These are phyloP conservation scores for Tolypocladium pustulatum DNA, from an alignment of 2,329 filamentous ascomycete species.

Conservation along the genomic window DNA sequence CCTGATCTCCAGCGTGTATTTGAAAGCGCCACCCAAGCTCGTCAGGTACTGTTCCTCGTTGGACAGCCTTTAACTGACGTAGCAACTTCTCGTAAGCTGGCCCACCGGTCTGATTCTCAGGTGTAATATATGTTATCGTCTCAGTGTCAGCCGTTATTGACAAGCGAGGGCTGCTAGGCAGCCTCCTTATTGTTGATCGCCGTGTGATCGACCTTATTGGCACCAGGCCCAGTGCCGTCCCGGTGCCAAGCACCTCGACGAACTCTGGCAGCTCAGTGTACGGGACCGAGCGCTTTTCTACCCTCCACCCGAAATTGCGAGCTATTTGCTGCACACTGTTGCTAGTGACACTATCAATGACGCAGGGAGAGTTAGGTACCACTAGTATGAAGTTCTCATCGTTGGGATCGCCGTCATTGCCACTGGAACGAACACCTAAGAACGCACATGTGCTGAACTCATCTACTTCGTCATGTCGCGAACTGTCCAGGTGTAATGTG, in stretches of 20 bases:
- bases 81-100: no score
- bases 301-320: conserved; percentile 68
- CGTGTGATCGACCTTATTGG: conserved; percentile 87
- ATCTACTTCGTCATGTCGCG: conserved; percentile 73
- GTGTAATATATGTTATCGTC: no score
- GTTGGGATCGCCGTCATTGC: no score
- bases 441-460: conserved; percentile 95
- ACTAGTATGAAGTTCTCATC: conserved; percentile 60
- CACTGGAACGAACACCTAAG: conserved; percentile 64
- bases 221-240: conserved; percentile 82
- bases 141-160: no score
- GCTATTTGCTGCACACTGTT: conserved; percentile 70
- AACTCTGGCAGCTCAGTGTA: conserved; percentile 46
- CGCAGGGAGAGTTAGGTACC: conserved; percentile 74
- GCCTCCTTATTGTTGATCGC: no score
- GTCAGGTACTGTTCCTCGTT: no score
- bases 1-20: no score
- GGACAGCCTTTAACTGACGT: no score
- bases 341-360: conserved; percentile 79
- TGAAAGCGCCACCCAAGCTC: no score
- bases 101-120: no score
- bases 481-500: conserved; percentile 84
- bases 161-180: no score
- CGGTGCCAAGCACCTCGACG: conserved; percentile 76
- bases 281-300: conserved; percentile 64